These are phyloP conservation scores for Leucosporidium scottii DNA, from an alignment of 768 basidiomycete genomes.

Conservation along the genomic window DNA sequence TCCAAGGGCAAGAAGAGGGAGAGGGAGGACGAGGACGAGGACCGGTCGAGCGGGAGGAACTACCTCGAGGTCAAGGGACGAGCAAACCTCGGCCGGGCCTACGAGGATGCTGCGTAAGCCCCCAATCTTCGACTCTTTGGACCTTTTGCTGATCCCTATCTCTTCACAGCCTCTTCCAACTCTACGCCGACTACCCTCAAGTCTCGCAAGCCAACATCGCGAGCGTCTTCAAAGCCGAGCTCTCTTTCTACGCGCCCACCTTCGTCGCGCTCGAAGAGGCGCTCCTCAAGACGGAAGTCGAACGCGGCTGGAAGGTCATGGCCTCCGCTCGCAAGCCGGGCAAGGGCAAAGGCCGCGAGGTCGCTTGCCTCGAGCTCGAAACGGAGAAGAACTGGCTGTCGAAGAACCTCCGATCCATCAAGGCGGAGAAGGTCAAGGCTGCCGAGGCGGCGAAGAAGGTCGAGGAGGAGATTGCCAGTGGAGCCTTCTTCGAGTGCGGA, in stretches of 20 bases:
- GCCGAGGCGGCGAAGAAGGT: slow-evolving; percentile 7
- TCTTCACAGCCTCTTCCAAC: slow-evolving; percentile 19
- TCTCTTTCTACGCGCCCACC: slow-evolving; percentile 24
- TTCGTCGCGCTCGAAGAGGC: slow-evolving; percentile 12
- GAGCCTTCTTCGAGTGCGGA: slow-evolving; percentile 33
- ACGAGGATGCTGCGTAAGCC: slow-evolving; percentile 18
- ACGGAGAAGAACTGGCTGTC: slow-evolving; percentile 2
- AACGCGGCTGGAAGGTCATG: slow-evolving; percentile 9
- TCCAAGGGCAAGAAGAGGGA: neutral
- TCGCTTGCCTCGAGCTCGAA: neutral
- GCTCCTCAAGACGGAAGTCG: neutral
- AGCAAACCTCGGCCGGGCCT: neutral
- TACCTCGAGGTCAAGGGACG: neutral
- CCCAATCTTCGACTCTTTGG: too few relatives aligned
- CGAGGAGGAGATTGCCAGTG: slow-evolving; percentile 9
- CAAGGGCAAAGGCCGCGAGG: slow-evolving; percentile 13
- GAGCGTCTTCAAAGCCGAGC: slow-evolving; percentile 3
- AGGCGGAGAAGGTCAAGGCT: slow-evolving; percentile 1
- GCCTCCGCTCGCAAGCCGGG: slow-evolving; percentile 1
- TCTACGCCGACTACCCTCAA: slow-evolving; percentile 20
- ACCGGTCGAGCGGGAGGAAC: neutral
- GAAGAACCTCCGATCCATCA: neutral
- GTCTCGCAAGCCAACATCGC: slow-evolving; percentile 22
- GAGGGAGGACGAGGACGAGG: slow-evolving; percentile 10
- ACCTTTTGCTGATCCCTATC: neutral